Conservation (phyloP, 768 basidiomycete species). For the Galerina marginata region DNA sequence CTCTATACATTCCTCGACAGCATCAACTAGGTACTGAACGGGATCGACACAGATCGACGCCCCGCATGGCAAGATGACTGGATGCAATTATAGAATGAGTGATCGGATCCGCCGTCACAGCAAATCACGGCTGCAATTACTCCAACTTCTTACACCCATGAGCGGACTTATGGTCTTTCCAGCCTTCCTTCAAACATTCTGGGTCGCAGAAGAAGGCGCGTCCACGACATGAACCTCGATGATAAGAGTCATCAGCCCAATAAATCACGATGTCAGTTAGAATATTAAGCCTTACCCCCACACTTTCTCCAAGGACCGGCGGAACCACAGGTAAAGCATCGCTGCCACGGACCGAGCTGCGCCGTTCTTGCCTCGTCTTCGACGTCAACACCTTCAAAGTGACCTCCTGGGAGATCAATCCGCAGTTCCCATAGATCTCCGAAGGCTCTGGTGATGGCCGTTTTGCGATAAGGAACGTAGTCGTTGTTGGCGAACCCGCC, state of each 20-base stretch:
- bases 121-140: not conserved
- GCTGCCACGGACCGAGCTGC: slow-evolving; percentile 44
- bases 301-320: slow-evolving; percentile 46
- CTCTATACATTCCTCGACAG: not conserved
- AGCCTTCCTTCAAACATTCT: slow-evolving; percentile 33
- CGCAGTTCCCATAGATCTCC: slow-evolving; percentile 45
- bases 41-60: not conserved
- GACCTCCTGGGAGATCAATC: slow-evolving; percentile 40
- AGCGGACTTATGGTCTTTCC: slow-evolving; percentile 37
- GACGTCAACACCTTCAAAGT: slow-evolving; percentile 41
- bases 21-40: slow-evolving; percentile 3
- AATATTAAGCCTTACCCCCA: slow-evolving; percentile 32
- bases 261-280: not conserved
- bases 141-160: slow-evolving; percentile 27
- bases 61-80: not conserved
- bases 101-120: not conserved
- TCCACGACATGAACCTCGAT: slow-evolving; percentile 31
- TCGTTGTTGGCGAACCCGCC: slow-evolving; percentile 47
- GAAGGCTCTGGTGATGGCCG: slow-evolving; percentile 33
- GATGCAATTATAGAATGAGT: too few species aligned
- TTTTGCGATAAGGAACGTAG: slow-evolving; percentile 36
- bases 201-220: slow-evolving; percentile 33
- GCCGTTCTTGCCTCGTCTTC: slow-evolving; percentile 43
- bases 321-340: slow-evolving; percentile 44
- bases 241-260: not conserved